These are phyloP conservation scores for Tinospora cordifolia DNA, from an alignment of 164 flowering plant species.

Conservation along the genomic window DNA sequence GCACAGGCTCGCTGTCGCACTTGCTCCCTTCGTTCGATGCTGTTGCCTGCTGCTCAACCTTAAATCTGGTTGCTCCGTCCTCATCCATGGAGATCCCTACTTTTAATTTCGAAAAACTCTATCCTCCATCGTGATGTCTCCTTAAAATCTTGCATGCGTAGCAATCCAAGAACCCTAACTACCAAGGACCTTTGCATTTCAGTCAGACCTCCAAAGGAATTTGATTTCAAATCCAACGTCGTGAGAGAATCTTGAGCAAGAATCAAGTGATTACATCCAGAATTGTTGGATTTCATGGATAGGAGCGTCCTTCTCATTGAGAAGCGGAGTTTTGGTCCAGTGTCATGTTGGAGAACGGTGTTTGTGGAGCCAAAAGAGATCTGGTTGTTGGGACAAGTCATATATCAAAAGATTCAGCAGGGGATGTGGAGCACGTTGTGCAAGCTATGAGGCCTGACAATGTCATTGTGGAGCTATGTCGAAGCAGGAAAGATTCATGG, in stretches of 20 bases:
- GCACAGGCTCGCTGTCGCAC: too few species aligned
- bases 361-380: slow-evolving; percentile 85
- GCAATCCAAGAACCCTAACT: slow-evolving; percentile 10
- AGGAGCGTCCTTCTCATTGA: slow-evolving; percentile 50
- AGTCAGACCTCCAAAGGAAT: slow-evolving; percentile 54
- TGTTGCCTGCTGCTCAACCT: too few species aligned
- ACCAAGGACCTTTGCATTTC: slow-evolving; percentile 26
- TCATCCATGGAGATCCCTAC: slow-evolving; percentile 34
- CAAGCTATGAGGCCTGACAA: slow-evolving; percentile 65
- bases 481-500: slow-evolving; percentile 67
- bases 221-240: slow-evolving; percentile 54
- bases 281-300: slow-evolving; percentile 62
- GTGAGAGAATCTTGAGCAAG: slow-evolving; percentile 29
- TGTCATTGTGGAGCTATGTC: slow-evolving; percentile 92
- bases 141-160: slow-evolving; percentile 10
- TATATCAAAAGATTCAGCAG: slow-evolving; percentile 40
- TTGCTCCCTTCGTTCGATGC: too few species aligned
- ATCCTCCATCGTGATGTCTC: slow-evolving; percentile 9
- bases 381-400: slow-evolving; percentile 83
- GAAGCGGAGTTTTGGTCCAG: slow-evolving; percentile 72
- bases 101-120: slow-evolving; percentile 28
- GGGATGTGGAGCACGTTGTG: slow-evolving; percentile 69
- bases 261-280: slow-evolving; percentile 47
- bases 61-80: too few species aligned
- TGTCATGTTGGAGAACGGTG: slow-evolving; percentile 66